Evolutionary conservation across 2,329 filamentous ascomycete species (phyloP), one percentile per base, ranked within the genome.

Genomic region (Aspergillus pseudonomiae): DNA sequence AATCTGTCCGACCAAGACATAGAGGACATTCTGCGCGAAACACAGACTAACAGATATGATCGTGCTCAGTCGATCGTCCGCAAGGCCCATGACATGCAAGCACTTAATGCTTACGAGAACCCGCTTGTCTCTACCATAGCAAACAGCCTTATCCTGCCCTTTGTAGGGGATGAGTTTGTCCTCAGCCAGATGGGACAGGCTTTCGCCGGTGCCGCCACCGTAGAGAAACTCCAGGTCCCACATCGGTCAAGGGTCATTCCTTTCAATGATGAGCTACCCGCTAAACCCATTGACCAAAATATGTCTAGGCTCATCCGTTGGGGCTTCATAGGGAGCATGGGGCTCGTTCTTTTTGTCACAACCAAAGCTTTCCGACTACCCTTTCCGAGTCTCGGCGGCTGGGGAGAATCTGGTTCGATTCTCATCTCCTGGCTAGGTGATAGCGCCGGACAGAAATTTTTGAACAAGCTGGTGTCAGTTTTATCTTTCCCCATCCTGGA

Each of bases 391-490:
- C 7, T 36, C 19, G n/a, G 32, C 1, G 16, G 34, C 24, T 57
- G 54, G 54, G 32, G 54, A 57, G 54, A 41, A 41, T 43, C 54
- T 2, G 21, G 21, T 7, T 16, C 30, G 30, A 2, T 57, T 12
- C 11, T 57, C n/a, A 57, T 57, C 16, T 43, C 54, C 28, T 41
- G 54, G 54, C 54, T 57, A 26, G 54, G 54, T 57, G n/a, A 11
- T 3, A 21, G 7, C 4, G 19, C 41, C 4, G 19, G 19, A 2
- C n/a, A 19, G 19, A 6, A 5, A 4, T 21, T 43, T 11, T 43
- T 43, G 41, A 43, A 43, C 41, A 43, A 10, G 19, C 41, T 43
- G 16, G n/a, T 43, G 9, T 43, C 41, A 3, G 19, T 43, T n/a
- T 43, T 43, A 11, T 43, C 41, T 21, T 19, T 43, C 10, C 41